Evolutionary conservation across 2,329 filamentous ascomycete species (phyloP), one percentile per base, ranked within the genome.

Genomic region (Fusarium algeriense): DNA sequence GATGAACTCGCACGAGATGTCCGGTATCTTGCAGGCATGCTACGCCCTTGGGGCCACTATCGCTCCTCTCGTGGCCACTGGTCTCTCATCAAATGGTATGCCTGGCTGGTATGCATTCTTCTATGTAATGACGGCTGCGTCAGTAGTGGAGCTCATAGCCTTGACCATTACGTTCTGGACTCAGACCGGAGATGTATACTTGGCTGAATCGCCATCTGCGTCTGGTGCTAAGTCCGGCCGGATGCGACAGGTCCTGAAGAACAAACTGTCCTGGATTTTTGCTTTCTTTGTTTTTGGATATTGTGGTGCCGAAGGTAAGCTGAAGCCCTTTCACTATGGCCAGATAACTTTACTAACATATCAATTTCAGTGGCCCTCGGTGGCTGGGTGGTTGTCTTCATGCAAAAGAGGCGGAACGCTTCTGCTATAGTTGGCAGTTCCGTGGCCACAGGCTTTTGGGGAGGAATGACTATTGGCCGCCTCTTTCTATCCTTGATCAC

Each of bases 91-190:
- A 20, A 2, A 53, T 2, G 50, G 35, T 10, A 17, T 53, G 17
- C 50, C 50, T 13, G 50, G 50, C 19, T 41, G 50, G 50, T 53
- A 53, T 20, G 35, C 50, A 40, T 41, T 53, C 19, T 40, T 53
- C 26, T 41, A 30, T 20, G 35, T 53, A 19, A 53, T 53, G 35
- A 53, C 50, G 7, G 35, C 35, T 17, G 14, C 50, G 10, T 53
- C 50, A 8, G 19, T 41, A 12, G 14, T 53, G 9, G 50, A 53
- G 5, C 35, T 41, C 14, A 10, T 41, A 7, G n/a, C 40, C 6
- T 41, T 41, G 40, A 23, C 40, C 5, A 12, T 20, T 19, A 53
- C 50, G 2, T 53, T 53, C 28, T 40, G 35, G 35, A 41, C 35
- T 3, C 50, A 53, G 19, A 53, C 50, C 0, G 50, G 50, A 41